Evolutionary conservation across 768 basidiomycete species (phyloP).

Genomic region (Tricholoma furcatifolium): DNA sequence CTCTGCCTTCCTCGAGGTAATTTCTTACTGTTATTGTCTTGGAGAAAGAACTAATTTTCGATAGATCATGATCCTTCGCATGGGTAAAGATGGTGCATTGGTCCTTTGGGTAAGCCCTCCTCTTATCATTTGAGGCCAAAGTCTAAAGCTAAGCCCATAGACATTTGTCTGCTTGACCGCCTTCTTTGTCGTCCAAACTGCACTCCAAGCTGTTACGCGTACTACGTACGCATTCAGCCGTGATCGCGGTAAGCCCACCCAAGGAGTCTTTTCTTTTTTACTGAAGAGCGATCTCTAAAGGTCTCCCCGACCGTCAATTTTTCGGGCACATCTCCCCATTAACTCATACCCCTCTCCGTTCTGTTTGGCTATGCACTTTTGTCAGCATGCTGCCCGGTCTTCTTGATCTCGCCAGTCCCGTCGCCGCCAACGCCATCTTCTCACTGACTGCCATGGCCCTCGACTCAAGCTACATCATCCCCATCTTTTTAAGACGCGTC

Average conservation of each 20-base stretch:
- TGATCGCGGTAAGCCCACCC: conserved; percentile 52
- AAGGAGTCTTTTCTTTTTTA: background rate
- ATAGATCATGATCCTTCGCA: conserved; percentile 74
- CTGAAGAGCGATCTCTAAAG: conserved; percentile 22
- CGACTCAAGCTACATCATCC: conserved; percentile 80
- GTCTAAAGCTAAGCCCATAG: conserved; percentile 26
- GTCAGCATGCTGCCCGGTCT: conserved; percentile 69
- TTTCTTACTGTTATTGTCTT: background rate
- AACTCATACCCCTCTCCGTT: conserved; percentile 75
- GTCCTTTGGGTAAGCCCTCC: conserved; percentile 63
- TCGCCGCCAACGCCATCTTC: conserved; percentile 81
- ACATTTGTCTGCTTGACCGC: conserved; percentile 81
- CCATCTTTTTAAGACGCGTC: conserved; percentile 70
- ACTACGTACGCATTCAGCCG: conserved; percentile 85
- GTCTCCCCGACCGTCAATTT: conserved; percentile 74
- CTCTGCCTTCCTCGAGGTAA: conserved; percentile 68
- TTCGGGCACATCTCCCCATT: conserved; percentile 63
- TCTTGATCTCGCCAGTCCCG: conserved; percentile 72
- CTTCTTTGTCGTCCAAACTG: conserved; percentile 81
- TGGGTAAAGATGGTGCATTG: conserved; percentile 75
- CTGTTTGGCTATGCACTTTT: conserved; percentile 72
- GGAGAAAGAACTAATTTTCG: conserved; percentile 1
- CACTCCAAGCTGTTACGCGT: conserved; percentile 80
- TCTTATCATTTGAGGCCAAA: background rate
- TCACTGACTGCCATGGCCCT: conserved; percentile 77